Conservation (phyloP, 306 rosid genomes). For the Prunus salicina region DNA sequence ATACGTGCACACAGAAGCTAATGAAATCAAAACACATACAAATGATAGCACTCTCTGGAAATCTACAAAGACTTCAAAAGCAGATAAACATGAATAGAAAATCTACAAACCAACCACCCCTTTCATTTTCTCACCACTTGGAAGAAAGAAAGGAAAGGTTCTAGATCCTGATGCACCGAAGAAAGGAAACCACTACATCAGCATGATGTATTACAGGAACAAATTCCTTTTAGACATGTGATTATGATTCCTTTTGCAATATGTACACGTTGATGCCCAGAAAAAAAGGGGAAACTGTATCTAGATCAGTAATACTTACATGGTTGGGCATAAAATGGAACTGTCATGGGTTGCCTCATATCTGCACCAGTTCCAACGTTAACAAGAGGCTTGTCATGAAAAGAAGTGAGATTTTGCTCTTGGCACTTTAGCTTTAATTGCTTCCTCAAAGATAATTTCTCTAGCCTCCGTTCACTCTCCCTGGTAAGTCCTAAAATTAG, state of each 20-base stretch:
- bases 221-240: not conserved
- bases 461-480: conserved; percentile 73
- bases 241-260: not conserved
- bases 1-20: not conserved
- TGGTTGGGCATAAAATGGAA: conserved; percentile 50
- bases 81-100: not conserved
- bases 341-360: conserved; percentile 32
- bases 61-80: not conserved
- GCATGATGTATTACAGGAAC: not conserved
- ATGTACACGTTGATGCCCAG: not conserved
- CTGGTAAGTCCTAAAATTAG: conserved; percentile 59
- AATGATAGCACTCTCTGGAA: not conserved
- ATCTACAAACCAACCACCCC: not conserved
- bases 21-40: not conserved
- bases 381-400: conserved; percentile 47
- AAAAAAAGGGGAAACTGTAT: not conserved
- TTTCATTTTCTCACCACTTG: not conserved
- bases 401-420: conserved; percentile 64
- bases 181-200: not conserved
- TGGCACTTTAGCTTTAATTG: conserved; percentile 91
- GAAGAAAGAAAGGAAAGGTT: not conserved
- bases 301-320: conserved; percentile 40
- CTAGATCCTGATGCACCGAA: not conserved
- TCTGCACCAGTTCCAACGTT: conserved; percentile 55
- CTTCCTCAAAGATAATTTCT: conserved; percentile 89